These are phyloP conservation scores for Phytomonas francai DNA, from an alignment of 208 protist genomes.

Conservation along the genomic window DNA sequence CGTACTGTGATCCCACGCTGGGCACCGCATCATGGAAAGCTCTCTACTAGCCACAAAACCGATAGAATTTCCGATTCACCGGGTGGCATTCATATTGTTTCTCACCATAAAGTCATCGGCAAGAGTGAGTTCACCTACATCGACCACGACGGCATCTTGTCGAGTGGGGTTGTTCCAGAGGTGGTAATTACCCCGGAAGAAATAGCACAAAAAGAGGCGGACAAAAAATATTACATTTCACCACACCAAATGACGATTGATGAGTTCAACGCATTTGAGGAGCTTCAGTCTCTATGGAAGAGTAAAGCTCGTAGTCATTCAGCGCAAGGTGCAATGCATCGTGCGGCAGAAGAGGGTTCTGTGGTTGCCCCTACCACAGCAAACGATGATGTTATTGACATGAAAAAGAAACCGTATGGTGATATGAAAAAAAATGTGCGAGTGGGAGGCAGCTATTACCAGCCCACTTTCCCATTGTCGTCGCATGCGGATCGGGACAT, in stretches of 20 bases:
- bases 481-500: not conserved
- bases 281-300: conserved; percentile 74
- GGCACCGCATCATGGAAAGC: not conserved
- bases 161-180: conserved; percentile 63
- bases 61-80: not conserved
- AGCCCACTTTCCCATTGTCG: not conserved
- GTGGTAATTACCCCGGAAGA: conserved; percentile 66
- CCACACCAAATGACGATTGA: conserved; percentile 49
- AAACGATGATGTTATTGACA: not conserved
- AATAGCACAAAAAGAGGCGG: conserved; percentile 32
- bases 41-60: not conserved
- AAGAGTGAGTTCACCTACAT: conserved; percentile 63
- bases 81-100: conserved; percentile 65
- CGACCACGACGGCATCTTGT: conserved; percentile 84
- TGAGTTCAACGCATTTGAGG: conserved; percentile 74
- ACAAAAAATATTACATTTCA: conserved; percentile 42
- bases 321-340: conserved; percentile 42
- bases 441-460: not conserved
- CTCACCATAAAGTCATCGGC: conserved; percentile 80
- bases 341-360: conserved; percentile 16
- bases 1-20: not conserved
- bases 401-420: not conserved
- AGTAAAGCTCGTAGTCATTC: conserved; percentile 51
- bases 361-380: conserved; percentile 2
- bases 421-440: not conserved